A percentile compares a stretch with the other conserved stretches of the same genome.
Conservation (phyloP, 2,329 filamentous ascomycete species). For the Claviceps paspali region DNA sequence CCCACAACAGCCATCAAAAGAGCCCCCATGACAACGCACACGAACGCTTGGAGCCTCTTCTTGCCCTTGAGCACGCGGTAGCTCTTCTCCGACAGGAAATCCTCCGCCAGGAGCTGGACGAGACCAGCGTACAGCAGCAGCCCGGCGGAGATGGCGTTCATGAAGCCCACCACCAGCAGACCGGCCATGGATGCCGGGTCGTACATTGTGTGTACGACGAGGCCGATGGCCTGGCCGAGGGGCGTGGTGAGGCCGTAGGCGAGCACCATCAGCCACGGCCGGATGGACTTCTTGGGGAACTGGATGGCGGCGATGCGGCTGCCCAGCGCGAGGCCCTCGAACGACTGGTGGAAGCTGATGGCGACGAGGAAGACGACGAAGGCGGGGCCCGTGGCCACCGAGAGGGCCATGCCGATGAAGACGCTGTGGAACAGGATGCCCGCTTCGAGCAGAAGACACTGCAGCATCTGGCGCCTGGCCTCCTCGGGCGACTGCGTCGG, state of each 20-base stretch:
- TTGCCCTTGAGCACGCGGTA: conserved; percentile 50
- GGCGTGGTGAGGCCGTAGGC: conserved; percentile 67
- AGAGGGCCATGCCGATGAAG: conserved; percentile 78
- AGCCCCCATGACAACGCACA: conserved; percentile 48
- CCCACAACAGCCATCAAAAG: conserved; percentile 57
- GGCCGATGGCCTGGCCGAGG: conserved; percentile 67
- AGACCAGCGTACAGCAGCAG: conserved; percentile 69
- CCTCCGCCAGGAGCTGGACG: conserved; percentile 72
- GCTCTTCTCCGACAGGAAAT: conserved; percentile 65
- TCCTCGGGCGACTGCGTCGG: conserved; percentile 31
- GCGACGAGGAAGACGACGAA: conserved; percentile 70
- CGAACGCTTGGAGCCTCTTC: conserved; percentile 45
- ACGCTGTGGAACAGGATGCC: conserved; percentile 75
- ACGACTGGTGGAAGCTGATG: conserved; percentile 75
- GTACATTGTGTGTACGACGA: conserved; percentile 64
- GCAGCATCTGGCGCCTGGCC: conserved; percentile 52
- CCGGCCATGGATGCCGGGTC: conserved; percentile 56
- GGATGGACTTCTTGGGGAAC: conserved; percentile 57
- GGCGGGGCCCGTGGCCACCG: conserved; percentile 62
- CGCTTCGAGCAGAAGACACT: conserved; percentile 67
- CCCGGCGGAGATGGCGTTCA: conserved; percentile 74
- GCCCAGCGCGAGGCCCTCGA: conserved; percentile 75
- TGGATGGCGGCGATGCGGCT: conserved; percentile 71
- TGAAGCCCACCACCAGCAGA: conserved; percentile 68
- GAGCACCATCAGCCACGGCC: conserved; percentile 72